Base-by-base conservation (phyloP, 2,329 filamentous ascomycete genomes). In the Neonectria hederae region DNA sequence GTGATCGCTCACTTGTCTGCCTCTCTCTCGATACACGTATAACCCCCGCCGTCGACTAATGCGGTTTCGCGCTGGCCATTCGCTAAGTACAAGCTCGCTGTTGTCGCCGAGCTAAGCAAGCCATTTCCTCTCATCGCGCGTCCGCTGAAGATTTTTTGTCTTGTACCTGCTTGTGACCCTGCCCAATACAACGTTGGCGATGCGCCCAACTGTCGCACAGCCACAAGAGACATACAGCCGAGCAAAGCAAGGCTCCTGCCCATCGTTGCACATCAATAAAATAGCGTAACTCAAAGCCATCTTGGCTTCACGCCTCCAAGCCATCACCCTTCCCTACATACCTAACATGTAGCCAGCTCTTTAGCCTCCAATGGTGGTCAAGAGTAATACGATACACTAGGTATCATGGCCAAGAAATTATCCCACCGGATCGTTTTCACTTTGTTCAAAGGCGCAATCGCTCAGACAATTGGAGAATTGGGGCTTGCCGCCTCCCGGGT, bases 11-110 rank as follows among this genome's bases (percentile, higher is more conserved):
- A 26, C 22, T 32, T 51, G 48, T 51, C 30, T 32, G n/a, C 28
- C 26, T 21, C 28, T 13, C 26, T 30, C n/a, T 21, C 26, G 26
- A 51, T 51, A 49, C 51, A 48, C 58, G 58, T 54, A 54, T 55
- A 42, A 21, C n/a, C 24, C 14, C 51, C 32, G 51, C 32, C 35
- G 38, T 46, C 28, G 30, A 17, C 38, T 11, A 21, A 45, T 52
- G 59, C 35, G 35, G 45, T 56, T 56, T 53, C 48, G 28, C 48
- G n/a, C 48, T 21, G n/a, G 38, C 38, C 48, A 32, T 7, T 51
- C 26, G 17, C 46, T 49, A n/a, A n/a, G n/a, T n/a, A 6, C 46
- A 19, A n/a, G 26, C 48, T 19, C 48, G 28, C 48, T n/a, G 22
- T 51, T 28, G 22, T 30, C 28, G 30, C 28, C 26, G 26, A 30